Base-by-base conservation (phyloP, 495 filamentous ascomycete genomes). In the Parathielavia hyrcaniae region DNA sequence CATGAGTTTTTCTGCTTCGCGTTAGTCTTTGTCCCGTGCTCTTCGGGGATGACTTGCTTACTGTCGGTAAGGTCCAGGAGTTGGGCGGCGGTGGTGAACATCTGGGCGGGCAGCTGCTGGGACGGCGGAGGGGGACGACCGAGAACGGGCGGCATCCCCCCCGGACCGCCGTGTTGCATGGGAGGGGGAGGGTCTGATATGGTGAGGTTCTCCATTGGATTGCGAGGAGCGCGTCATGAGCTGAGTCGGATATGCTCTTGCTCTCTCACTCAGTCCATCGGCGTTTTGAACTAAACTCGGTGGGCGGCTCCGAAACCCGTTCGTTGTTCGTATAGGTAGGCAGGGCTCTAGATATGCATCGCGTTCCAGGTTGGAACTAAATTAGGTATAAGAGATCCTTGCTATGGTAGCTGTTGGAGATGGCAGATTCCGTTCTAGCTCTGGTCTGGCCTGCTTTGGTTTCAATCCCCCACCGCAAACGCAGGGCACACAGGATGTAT, bases 61-160 rank as follows among this genome's bases (percentile, higher is more conserved):
- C 92, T 97, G 75, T 98, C 93, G 61, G 93, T 97, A 64, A 98
- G 79, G 71, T 98, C 93, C 39, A 97, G 73, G 44, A 98, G 75
- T 72, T 97, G 92, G 50, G 93, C 90, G 44, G 93, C 91, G 4
- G 93, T 98, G 16, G 95, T 96, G 77, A 98, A 98, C 91, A 97
- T 97, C 77, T 98, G 89, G 47, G 83, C 83, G 5, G 84, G 87
- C 38, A 90, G 74, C 60, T 84, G 82, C 62, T 81, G 80, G 41
- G 76, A 73, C 35, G 73, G 78, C 22, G 69, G 73, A 34, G 70
- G 57, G 23, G 57, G 72, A 16, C 71, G 71, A 1, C 72, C 69
- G 0, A 70, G 65, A 22, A 49, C 58, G n/a, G 57, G 67, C 6
- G 55, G 66, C 14, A 68, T 64, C 39, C 62, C 64, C 57, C 54